Base-by-base conservation (phyloP, 345 rosid species). In the Erysimum cheiranthoides region DNA sequence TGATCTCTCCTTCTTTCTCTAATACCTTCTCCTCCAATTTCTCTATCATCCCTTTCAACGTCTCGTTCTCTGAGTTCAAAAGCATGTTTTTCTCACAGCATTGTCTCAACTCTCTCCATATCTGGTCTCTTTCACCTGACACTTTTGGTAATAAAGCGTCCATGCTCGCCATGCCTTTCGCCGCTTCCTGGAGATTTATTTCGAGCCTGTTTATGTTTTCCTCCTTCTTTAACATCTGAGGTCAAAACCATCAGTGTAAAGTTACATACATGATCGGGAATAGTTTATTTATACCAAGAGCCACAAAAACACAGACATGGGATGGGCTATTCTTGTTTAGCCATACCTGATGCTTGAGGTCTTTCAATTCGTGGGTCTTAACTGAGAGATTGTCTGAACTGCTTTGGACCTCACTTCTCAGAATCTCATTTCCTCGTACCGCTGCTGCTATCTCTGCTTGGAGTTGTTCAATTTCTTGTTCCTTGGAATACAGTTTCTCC, bases 1-100 rank as follows among this genome's bases (percentile, higher is more conserved):
- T 89, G 72, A 95, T 90, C 76, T 95, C 89, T 14, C 99, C 97
- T 85, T 93, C 99, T 83, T 89, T 96, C 77, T 90, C 66, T 36
- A 87, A 90, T 11, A 91, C 71, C 36, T 86, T 96, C 78, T 91
- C 98, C 31, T 96, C 98, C 45, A 92, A 79, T 53, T 73, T 73
- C 54, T 93, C 96, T 18, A 91, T 78, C 81, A 84, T 88, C 78
- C 80, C 90, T 82, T 84, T 96, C 78, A 93, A 77, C 21, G 52
- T 17, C 28, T 81, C 83, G 28, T 86, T 84, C 86, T 96, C 96
- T 1, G 88, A 85, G 80, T 84, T 88, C 83, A 96, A 34, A 4
- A 91, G 79, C 98, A 93, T 96, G 85, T 87, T 93, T 74, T 83
- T 82, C 86, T 95, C 99, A 40, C 84, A 84, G 78, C 82, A 81